A percentile compares a stretch with the other conserved stretches of the same genome.
Evolutionary conservation across 495 filamentous ascomycete genomes (phyloP).

Genomic region (Platismatia glauca): DNA sequence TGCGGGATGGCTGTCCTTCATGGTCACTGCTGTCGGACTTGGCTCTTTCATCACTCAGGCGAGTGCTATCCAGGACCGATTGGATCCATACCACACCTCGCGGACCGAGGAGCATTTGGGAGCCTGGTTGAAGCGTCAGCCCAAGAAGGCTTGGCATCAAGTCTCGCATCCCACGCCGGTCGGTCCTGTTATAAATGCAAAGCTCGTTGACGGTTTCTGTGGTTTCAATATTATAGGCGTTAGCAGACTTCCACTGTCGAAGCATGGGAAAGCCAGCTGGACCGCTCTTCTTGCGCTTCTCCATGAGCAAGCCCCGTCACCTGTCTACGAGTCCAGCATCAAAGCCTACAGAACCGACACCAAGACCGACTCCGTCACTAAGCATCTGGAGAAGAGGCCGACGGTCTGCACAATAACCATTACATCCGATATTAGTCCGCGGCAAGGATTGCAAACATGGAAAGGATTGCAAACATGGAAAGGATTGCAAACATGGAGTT

Average conservation of each 20-base stretch:
- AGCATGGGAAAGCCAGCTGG: constrained; percentile 21
- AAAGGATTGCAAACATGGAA: neutral
- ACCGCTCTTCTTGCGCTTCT: constrained; percentile 17
- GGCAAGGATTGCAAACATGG: constrained; percentile 3
- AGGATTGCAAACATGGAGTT: constrained; percentile 1
- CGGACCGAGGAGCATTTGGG: constrained; percentile 26
- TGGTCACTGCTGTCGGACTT: constrained; percentile 26
- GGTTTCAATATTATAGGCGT: constrained; percentile 18
- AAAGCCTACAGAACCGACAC: neutral
- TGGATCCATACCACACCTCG: constrained; percentile 27
- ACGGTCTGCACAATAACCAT: neutral
- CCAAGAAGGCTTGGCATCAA: constrained; percentile 16
- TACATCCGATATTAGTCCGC: neutral
- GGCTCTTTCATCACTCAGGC: constrained; percentile 28
- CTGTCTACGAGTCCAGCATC: neutral
- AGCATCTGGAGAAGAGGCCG: neutral
- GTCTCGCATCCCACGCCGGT: constrained; percentile 24
- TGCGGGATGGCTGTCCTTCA: constrained; percentile 29
- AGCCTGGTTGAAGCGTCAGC: constrained; percentile 25
- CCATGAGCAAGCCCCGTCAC: constrained; percentile 9
- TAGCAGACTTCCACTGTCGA: constrained; percentile 15
- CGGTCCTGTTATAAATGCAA: constrained; percentile 25
- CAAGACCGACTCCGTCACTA: neutral
- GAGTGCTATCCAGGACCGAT: constrained; percentile 25
- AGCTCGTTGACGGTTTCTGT: constrained; percentile 25